phyloP scores from a whole-genome alignment of 2,329 filamentous ascomycete genomes.

The Colletotrichum plurivorum region DNA sequence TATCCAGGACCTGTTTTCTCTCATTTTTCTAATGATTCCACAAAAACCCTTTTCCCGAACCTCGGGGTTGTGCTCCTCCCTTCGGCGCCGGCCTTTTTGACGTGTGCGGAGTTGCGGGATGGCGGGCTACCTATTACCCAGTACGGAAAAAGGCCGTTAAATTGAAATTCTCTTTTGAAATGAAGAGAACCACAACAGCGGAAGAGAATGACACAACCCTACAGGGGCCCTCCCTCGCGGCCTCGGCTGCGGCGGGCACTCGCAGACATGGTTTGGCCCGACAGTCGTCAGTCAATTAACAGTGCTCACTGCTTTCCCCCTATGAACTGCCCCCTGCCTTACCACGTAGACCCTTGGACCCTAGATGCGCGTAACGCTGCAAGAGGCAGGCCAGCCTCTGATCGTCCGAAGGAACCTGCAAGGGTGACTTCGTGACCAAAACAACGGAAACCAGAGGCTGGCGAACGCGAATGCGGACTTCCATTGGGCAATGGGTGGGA shows the following conservation, averaged over 20 bases:
- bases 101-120: no score
- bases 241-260: background rate
- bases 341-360: slow-evolving; percentile 28
- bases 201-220: slow-evolving; percentile 23
- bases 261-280: slow-evolving; percentile 10
- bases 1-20: no score
- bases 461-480: slow-evolving; percentile 7
- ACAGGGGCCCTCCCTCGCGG: slow-evolving; percentile 4
- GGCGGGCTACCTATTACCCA: no score
- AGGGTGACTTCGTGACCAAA: background rate
- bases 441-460: background rate
- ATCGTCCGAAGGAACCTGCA: no score
- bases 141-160: no score
- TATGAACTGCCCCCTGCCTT: background rate
- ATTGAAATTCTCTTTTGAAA: no score
- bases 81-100: no score
- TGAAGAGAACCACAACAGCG: slow-evolving; percentile 8
- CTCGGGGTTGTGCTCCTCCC: no score
- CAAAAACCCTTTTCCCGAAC: no score
- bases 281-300: background rate
- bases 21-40: no score
- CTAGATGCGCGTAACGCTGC: slow-evolving; percentile 11
- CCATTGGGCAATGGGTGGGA: slow-evolving; percentile 21
- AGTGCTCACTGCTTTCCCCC: background rate
- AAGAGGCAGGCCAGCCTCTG: background rate